Conservation (phyloP, 495 filamentous ascomycete genomes). For the Talaromyces proteolyticus region DNA sequence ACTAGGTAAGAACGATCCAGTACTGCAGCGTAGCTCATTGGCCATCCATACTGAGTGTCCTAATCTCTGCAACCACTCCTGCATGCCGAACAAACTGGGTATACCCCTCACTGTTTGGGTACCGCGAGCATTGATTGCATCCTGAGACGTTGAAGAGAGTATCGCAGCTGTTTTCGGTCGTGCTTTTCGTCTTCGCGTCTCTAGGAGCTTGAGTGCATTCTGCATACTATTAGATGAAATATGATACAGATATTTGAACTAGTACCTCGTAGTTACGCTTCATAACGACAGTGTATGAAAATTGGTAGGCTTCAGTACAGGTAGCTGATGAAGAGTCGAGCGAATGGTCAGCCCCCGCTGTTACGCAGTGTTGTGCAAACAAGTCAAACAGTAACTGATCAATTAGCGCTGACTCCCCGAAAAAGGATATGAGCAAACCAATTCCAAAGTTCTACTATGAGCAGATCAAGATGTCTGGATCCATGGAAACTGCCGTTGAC, state of each 20-base stretch:
- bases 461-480: conserved; percentile 1
- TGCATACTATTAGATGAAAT: not conserved
- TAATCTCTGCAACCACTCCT: conserved; percentile 18
- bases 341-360: too few species aligned
- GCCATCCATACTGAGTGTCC: conserved; percentile 21
- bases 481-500: conserved; percentile 3
- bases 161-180: not conserved
- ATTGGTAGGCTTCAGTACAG: too few species aligned
- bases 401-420: not conserved
- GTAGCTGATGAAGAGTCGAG: too few species aligned
- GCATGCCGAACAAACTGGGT: conserved; percentile 20
- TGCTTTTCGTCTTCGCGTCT: not conserved
- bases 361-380: too few species aligned
- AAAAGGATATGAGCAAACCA: conserved; percentile 1
- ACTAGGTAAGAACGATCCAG: not conserved
- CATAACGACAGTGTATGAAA: too few species aligned
- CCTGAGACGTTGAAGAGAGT: not conserved
- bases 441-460: conserved; percentile 2
- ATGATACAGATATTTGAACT: not conserved
- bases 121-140: not conserved
- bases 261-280: not conserved
- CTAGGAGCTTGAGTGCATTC: not conserved
- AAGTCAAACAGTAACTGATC: too few species aligned
- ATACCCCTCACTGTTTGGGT: conserved; percentile 10
- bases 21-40: not conserved